These are phyloP conservation scores for Pseudogymnoascus sp. DNA, from an alignment of 2,329 filamentous ascomycete species.

Conservation along the genomic window DNA sequence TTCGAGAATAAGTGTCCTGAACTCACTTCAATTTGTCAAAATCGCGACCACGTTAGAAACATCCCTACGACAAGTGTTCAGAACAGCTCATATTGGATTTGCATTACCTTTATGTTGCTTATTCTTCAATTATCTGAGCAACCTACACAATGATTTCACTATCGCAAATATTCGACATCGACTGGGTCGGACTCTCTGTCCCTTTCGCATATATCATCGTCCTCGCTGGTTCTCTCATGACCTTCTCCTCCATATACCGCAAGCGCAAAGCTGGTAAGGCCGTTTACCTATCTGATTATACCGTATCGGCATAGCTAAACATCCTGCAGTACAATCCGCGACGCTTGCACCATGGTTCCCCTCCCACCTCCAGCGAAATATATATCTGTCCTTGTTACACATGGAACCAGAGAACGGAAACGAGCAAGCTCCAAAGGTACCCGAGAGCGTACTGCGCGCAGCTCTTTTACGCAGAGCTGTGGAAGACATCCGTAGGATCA, in stretches of 20 bases:
- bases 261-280: constrained; percentile 75
- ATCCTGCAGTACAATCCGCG: constrained; percentile 57
- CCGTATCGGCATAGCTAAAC: constrained; percentile 19
- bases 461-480: constrained; percentile 81
- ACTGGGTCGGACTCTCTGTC: constrained; percentile 79
- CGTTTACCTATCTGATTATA: constrained; percentile 3
- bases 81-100: constrained; percentile 1
- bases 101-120: background rate
- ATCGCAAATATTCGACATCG: constrained; percentile 35
- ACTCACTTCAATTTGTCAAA: constrained; percentile 3
- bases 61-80: background rate
- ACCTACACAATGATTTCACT: constrained; percentile 7
- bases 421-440: constrained; percentile 61
- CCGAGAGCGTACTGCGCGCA: constrained; percentile 78
- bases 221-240: constrained; percentile 77
- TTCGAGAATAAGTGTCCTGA: constrained; percentile 8
- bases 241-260: constrained; percentile 87
- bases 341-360: constrained; percentile 93
- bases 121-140: background rate
- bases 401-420: constrained; percentile 53
- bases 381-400: constrained; percentile 89
- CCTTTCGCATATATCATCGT: constrained; percentile 86
- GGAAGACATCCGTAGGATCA: constrained; percentile 86
- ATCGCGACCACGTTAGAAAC: background rate
- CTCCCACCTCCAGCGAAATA: constrained; percentile 80